These are phyloP conservation scores for Chamaenerion angustifolium DNA, from an alignment of 345 rosid species.

Conservation along the genomic window DNA sequence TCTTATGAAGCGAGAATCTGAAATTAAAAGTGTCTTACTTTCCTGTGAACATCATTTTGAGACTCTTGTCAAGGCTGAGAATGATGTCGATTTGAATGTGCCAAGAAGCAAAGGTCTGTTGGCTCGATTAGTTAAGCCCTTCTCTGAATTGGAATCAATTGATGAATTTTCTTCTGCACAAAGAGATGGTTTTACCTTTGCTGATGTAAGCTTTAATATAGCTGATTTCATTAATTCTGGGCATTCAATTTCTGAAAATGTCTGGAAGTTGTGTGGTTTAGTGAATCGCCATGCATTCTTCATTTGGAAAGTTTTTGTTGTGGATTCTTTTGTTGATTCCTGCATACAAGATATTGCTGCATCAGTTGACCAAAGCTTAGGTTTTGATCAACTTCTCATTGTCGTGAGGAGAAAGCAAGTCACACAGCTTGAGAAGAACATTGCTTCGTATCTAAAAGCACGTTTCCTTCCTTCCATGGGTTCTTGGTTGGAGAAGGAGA, in stretches of 20 bases:
- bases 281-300: conserved; percentile 53
- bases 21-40: conserved; percentile 38
- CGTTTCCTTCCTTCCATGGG: conserved; percentile 44
- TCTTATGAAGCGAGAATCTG: conserved; percentile 48
- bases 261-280: conserved; percentile 58
- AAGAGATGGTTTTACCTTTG: conserved; percentile 23
- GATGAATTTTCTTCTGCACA: conserved; percentile 37
- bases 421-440: conserved; percentile 56
- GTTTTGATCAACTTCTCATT: conserved; percentile 73
- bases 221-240: conserved; percentile 42
- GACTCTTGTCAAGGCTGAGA: conserved; percentile 36
- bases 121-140: conserved; percentile 41
- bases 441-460: conserved; percentile 47
- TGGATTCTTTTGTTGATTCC: conserved; percentile 72
- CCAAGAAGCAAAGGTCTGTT: conserved; percentile 47
- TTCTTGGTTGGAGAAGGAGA: conserved; percentile 53
- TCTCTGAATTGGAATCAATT: conserved; percentile 50
- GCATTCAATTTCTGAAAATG: conserved; percentile 33
- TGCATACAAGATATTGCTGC: conserved; percentile 67
- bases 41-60: conserved; percentile 52
- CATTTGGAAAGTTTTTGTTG: conserved; percentile 70
- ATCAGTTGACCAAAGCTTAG: conserved; percentile 60
- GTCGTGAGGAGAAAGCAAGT: conserved; percentile 64
- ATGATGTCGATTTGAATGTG: conserved; percentile 28
- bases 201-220: conserved; percentile 31